Evolutionary conservation across 768 basidiomycete genomes (phyloP).

Genomic region (Lactarius evosmus): DNA sequence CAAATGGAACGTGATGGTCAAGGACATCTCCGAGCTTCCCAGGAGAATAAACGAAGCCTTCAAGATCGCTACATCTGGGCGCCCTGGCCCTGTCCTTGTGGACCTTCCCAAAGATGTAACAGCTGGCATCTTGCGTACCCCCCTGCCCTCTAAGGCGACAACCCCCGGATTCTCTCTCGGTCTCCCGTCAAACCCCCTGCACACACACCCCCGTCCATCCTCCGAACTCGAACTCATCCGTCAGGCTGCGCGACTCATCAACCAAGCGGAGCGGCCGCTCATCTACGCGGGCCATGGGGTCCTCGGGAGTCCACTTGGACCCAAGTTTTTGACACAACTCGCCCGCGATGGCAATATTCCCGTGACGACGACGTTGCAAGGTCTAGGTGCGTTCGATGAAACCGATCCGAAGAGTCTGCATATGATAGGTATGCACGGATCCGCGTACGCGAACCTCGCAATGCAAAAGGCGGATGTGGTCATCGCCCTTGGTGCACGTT

Average conservation of each 20-base stretch:
- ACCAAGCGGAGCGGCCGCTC: conserved; percentile 84
- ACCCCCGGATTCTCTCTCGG: conserved; percentile 75
- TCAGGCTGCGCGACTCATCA: conserved; percentile 88
- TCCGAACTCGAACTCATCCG: conserved; percentile 62
- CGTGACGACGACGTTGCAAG: conserved; percentile 94
- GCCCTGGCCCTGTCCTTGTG: conserved; percentile 96
- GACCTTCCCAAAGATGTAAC: conserved; percentile 99
- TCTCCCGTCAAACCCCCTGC: conserved; percentile 72
- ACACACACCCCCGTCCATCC: conserved; percentile 39
- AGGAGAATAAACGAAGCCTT: conserved; percentile 98
- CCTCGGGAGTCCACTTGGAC: conserved; percentile 76
- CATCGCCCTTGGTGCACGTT: conserved; percentile 93
- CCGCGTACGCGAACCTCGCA: conserved; percentile 94
- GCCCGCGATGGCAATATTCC: conserved; percentile 88
- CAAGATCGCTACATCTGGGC: conserved; percentile 96
- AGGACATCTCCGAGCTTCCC: conserved; percentile 92
- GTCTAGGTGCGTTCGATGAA: conserved; percentile 95
- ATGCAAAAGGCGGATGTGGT: conserved; percentile 98
- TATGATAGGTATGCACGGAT: conserved; percentile 99
- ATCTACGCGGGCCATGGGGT: conserved; percentile 94
- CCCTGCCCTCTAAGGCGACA: conserved; percentile 82
- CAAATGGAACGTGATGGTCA: conserved; percentile 99
- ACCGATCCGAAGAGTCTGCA: conserved; percentile 79
- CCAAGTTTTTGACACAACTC: conserved; percentile 74
- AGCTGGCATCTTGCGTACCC: conserved; percentile 80